A percentile compares a stretch with the other conserved stretches of the same genome.
Evolutionary conservation across 164 flowering plant genomes (phyloP).

Genomic region (Vitis rupestris): DNA sequence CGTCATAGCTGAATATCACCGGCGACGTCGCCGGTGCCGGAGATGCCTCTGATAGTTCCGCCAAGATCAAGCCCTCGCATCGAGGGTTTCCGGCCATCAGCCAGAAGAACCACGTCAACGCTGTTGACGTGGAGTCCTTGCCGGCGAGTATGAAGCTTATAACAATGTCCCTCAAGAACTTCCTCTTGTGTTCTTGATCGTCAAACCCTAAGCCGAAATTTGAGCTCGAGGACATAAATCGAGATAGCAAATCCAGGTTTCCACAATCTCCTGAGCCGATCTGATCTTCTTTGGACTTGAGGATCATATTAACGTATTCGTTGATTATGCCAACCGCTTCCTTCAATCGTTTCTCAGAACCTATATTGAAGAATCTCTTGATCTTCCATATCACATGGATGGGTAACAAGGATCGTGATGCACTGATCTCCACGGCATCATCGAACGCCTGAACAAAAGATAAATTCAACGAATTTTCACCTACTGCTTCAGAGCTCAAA

Average conservation of each 20-base stretch:
- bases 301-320: conserved; percentile 26
- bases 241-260: conserved; percentile 33
- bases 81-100: conserved; percentile 34
- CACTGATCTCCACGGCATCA: conserved; percentile 25
- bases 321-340: conserved; percentile 19
- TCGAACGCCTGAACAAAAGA: conserved; percentile 39
- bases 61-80: conserved; percentile 20
- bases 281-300: conserved; percentile 20
- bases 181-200: conserved; percentile 18
- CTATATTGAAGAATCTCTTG: conserved; percentile 32
- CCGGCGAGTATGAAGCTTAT: conserved; percentile 55
- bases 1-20: conserved; percentile 33
- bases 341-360: conserved; percentile 34
- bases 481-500: neutral
- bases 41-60: conserved; percentile 16
- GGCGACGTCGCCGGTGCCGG: neutral
- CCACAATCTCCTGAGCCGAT: neutral
- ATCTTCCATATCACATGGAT: conserved; percentile 38
- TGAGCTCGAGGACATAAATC: conserved; percentile 27
- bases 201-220: conserved; percentile 6
- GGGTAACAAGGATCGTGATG: conserved; percentile 25
- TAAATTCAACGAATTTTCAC: neutral
- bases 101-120: conserved; percentile 59
- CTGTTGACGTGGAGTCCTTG: conserved; percentile 43
- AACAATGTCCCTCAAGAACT: conserved; percentile 43